Conservation (phyloP, 139 green algal genomes). For the Prasinococcaceae sp. region DNA sequence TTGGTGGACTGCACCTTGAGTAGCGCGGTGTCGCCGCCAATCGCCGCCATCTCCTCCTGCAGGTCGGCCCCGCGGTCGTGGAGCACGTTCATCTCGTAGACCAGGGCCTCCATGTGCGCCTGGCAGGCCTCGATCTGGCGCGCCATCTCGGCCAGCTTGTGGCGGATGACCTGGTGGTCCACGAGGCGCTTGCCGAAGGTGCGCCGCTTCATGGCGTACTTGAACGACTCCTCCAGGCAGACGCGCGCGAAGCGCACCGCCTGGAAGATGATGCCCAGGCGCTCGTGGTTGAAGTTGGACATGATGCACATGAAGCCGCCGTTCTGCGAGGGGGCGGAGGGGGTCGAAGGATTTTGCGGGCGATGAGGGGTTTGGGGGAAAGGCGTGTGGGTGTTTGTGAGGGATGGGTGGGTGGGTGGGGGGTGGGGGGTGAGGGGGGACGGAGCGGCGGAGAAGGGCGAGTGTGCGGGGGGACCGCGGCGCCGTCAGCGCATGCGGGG, state of each 20-base stretch:
- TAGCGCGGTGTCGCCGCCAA: conserved; percentile 17
- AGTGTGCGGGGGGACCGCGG: too few relatives aligned
- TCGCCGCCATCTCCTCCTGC: too few relatives aligned
- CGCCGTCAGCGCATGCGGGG: too few relatives aligned
- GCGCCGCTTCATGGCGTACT: conserved; percentile 16
- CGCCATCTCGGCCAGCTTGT: conserved; percentile 26
- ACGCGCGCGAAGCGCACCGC: conserved; percentile 22
- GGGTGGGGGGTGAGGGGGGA: too few relatives aligned
- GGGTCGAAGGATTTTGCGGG: too few relatives aligned
- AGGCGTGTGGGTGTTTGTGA: too few relatives aligned
- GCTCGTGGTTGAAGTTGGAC: conserved; percentile 32
- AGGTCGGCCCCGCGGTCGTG: conserved; percentile 3
- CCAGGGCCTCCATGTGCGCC: conserved; percentile 10
- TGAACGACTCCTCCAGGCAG: conserved; percentile 23
- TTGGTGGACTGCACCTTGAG: conserved; percentile 17
- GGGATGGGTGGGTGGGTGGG: too few relatives aligned
- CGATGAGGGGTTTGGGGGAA: too few relatives aligned
- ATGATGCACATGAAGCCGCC: conserved; percentile 29
- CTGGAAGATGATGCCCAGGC: conserved; percentile 19
- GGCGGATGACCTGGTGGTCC: conserved; percentile 22
- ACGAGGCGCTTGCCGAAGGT: conserved; percentile 26
- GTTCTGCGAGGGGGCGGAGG: too few relatives aligned
- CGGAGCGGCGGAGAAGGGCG: too few relatives aligned
- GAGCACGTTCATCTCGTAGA: conserved; percentile 22
- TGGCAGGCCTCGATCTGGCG: conserved; percentile 21